Percentiles rank a stretch among this genome's conserved stretches.
phyloP scores from a whole-genome alignment of 805 yeast species.

The Ogataea parapolymorpha region DNA sequence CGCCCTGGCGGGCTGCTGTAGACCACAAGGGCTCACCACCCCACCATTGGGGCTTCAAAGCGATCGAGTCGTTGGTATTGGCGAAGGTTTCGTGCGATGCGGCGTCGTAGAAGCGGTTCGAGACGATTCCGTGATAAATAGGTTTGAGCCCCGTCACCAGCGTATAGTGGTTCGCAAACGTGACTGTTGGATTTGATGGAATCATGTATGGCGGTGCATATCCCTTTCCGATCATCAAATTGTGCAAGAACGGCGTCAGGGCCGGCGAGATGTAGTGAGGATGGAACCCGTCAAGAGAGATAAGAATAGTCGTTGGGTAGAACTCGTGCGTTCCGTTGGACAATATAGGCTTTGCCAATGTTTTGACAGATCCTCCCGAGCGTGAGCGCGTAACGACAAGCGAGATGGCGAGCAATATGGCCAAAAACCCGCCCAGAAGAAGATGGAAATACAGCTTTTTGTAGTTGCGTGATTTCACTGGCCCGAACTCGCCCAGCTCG shows the following conservation, averaged over 20 bases:
- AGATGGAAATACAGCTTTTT: constrained; percentile 8
- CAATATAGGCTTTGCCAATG: constrained; percentile 23
- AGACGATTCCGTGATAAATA: constrained; percentile 80
- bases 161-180: constrained; percentile 93
- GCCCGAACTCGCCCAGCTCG: constrained; percentile 14
- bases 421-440: constrained; percentile 6
- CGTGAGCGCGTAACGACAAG: constrained; percentile 7
- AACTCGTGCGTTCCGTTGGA: constrained; percentile 66
- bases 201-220: constrained; percentile 81
- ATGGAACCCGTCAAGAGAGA: constrained; percentile 87
- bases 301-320: constrained; percentile 73
- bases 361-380: neutral
- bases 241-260: constrained; percentile 69
- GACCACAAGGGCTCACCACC: constrained; percentile 91
- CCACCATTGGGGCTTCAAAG: constrained; percentile 67
- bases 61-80: constrained; percentile 53
- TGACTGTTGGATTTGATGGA: constrained; percentile 85
- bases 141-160: constrained; percentile 85
- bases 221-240: constrained; percentile 46
- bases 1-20: constrained; percentile 62
- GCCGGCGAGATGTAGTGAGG: constrained; percentile 73
- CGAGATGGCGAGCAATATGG: constrained; percentile 7
- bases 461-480: constrained; percentile 2
- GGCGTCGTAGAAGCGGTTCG: constrained; percentile 76
- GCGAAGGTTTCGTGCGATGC: constrained; percentile 51